A percentile compares a stretch with the other conserved stretches of the same genome.
These are phyloP conservation scores for Pichia sp. DNA, from an alignment of 1,139 yeast species.

Conservation along the genomic window DNA sequence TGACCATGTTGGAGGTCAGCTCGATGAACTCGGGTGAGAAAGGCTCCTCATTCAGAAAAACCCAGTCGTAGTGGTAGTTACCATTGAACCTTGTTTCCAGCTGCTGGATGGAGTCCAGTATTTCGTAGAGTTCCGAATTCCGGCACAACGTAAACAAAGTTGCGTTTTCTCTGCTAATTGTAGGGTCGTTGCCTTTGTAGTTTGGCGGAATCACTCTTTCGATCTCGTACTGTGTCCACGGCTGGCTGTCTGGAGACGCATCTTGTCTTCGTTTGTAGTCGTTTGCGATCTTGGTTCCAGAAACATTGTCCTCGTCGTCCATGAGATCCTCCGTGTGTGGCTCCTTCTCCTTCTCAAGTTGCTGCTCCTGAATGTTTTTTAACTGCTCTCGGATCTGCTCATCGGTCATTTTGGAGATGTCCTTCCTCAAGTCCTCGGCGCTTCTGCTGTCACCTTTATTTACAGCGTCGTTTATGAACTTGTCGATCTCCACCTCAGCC, in stretches of 20 bases:
- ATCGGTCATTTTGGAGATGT: constrained; percentile 17
- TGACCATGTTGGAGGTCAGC: constrained; percentile 41
- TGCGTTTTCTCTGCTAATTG: constrained; percentile 36
- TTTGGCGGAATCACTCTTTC: constrained; percentile 13
- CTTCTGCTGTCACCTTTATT: neutral
- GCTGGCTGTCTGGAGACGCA: constrained; percentile 21
- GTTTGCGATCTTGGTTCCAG: constrained; percentile 26
- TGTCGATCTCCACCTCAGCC: constrained; percentile 6
- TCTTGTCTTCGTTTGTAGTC: constrained; percentile 20
- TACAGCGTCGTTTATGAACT: constrained; percentile 4
- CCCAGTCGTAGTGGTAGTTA: constrained; percentile 55
- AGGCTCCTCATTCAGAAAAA: constrained; percentile 51
- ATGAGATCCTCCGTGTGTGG: neutral
- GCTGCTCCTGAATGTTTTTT: constrained; percentile 11
- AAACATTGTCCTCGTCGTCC: constrained; percentile 18
- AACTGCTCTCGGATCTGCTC: constrained; percentile 20
- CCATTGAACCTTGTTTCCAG: constrained; percentile 53
- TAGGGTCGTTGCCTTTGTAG: neutral
- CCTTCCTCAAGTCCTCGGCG: neutral
- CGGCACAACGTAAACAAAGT: constrained; percentile 55
- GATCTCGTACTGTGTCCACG: constrained; percentile 19
- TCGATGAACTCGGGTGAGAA: constrained; percentile 47
- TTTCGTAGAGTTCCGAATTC: constrained; percentile 44
- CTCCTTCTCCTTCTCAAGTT: constrained; percentile 5
- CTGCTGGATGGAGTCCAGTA: constrained; percentile 44